A percentile compares a stretch with the other conserved stretches of the same genome.
Conservation (phyloP, 2,329 filamentous ascomycete species). For the Neonectria ditissima region DNA sequence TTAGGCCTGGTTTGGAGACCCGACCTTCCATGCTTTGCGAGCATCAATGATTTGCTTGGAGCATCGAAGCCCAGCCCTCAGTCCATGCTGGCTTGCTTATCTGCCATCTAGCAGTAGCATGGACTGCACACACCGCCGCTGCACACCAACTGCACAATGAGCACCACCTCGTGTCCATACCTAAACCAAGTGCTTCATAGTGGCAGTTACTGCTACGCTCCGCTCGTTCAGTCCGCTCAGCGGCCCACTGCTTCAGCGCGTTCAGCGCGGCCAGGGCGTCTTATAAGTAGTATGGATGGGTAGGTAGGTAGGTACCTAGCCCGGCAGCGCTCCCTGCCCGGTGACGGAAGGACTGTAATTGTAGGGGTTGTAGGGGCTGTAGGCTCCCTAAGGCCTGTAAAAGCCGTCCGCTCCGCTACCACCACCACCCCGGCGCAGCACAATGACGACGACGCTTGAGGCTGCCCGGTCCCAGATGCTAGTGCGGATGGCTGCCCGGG, state of each 20-base stretch:
- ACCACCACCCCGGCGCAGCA: conserved; percentile 29
- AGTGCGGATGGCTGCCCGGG: conserved; percentile 16
- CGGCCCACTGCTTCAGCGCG: conserved; percentile 13
- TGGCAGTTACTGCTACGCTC: neutral
- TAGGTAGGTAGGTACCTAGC: neutral
- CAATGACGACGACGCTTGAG: conserved; percentile 35
- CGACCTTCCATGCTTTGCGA: neutral
- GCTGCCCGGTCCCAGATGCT: conserved; percentile 22
- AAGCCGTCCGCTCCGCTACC: conserved; percentile 25
- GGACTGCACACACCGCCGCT: conserved; percentile 1
- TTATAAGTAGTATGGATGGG: too few relatives aligned
- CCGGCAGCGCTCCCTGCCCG: neutral
- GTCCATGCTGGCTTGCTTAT: conserved; percentile 23
- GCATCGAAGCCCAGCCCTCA: neutral
- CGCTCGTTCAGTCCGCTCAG: neutral
- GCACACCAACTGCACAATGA: neutral
- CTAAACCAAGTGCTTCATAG: too few relatives aligned
- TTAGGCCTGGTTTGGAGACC: conserved; percentile 29
- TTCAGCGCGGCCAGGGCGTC: conserved; percentile 12
- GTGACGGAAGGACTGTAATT: neutral
- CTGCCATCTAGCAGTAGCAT: conserved; percentile 2
- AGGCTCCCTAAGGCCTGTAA: conserved; percentile 6
- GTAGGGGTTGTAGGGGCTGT: conserved; percentile 5
- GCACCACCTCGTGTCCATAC: too few relatives aligned
- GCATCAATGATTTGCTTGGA: neutral